phyloP scores from a whole-genome alignment of 2,329 filamentous ascomycete genomes.

The Mycosphaerella sp. region DNA sequence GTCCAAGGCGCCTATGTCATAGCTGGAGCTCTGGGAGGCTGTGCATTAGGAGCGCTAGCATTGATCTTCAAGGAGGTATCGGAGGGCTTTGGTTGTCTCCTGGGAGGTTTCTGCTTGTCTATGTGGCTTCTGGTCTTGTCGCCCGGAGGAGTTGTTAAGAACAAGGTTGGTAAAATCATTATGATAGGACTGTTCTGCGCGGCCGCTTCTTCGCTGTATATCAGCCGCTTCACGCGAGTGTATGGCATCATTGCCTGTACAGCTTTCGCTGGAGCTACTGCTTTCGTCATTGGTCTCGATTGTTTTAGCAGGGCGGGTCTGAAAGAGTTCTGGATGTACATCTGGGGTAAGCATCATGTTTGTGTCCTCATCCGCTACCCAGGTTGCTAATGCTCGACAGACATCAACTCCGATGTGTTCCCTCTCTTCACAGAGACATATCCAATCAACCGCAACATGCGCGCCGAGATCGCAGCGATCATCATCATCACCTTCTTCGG shows the following conservation, averaged over 20 bases:
- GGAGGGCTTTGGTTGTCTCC: slow-evolving; percentile 75
- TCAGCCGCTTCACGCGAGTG: slow-evolving; percentile 68
- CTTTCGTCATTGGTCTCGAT: slow-evolving; percentile 76
- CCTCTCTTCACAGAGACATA: slow-evolving; percentile 71
- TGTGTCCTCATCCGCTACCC: too few relatives aligned
- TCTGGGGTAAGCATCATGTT: slow-evolving; percentile 58
- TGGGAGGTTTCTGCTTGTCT: slow-evolving; percentile 76
- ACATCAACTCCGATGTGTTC: slow-evolving; percentile 71
- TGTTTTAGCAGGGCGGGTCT: slow-evolving; percentile 84
- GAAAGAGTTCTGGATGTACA: slow-evolving; percentile 93
- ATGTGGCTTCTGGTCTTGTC: slow-evolving; percentile 87
- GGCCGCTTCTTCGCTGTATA: slow-evolving; percentile 65
- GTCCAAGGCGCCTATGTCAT: slow-evolving; percentile 84
- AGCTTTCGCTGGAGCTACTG: slow-evolving; percentile 75
- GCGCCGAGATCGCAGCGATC: slow-evolving; percentile 73
- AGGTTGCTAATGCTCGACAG: slow-evolving; percentile 32
- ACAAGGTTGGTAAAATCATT: slow-evolving; percentile 57
- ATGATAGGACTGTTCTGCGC: slow-evolving; percentile 70
- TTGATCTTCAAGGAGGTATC: slow-evolving; percentile 79
- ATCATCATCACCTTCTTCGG: slow-evolving; percentile 69
- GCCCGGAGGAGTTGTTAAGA: slow-evolving; percentile 65
- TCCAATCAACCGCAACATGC: slow-evolving; percentile 78
- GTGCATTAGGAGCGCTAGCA: slow-evolving; percentile 65
- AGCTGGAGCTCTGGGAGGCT: slow-evolving; percentile 65
- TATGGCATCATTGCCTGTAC: slow-evolving; percentile 72